Evolutionary conservation across 352 stramenopile species (phyloP), one percentile per base, ranked within the genome.

Genomic region (Phytophthora pinifolia): DNA sequence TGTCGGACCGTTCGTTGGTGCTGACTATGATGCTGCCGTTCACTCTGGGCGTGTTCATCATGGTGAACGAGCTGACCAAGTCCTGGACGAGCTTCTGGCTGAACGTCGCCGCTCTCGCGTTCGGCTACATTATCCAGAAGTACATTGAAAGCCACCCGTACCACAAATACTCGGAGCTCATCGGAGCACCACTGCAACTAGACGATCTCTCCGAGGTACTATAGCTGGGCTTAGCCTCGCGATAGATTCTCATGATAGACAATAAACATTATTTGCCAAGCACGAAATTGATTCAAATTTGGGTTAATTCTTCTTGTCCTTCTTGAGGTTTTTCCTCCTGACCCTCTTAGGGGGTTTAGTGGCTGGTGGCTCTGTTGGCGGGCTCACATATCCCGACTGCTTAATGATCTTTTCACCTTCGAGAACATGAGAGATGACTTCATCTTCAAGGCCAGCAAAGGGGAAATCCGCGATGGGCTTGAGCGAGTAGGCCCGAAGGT

Each of bases 11-110:
- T 13, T 62, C 70, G 14, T 55, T 93, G 42, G 46, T 72, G n/a
- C 20, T 85, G 46, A 47, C 73, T 8, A 65, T 91, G 46, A 72
- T 80, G 45, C 70, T 92, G n/a, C 49, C 67, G 10, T 71, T 94
- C 22, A 63, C 55, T 2, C 44, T 74, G 29, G 82, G 79, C 18
- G 49, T 79, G 9, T 89, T 92, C 44, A 81, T 94, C 45, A 83
- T 94, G 67, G 27, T 83, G 3, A 94, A 88, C 67, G 84, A 90
- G 61, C 59, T 92, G 62, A 76, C 83, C 55, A 93, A 93, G 66
- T 90, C 86, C 27, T 71, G 57, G 49, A 68, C 71, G 22, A 89
- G 81, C 60, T 74, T 92, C 17, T 63, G 53, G 34, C 70, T 94
- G 42, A 91, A 89, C 64, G 37, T 67, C 3, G 37, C 67, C 17